These are phyloP conservation scores for Cladophialophora exuberans DNA, from an alignment of 2,329 filamentous ascomycete species.

Conservation along the genomic window DNA sequence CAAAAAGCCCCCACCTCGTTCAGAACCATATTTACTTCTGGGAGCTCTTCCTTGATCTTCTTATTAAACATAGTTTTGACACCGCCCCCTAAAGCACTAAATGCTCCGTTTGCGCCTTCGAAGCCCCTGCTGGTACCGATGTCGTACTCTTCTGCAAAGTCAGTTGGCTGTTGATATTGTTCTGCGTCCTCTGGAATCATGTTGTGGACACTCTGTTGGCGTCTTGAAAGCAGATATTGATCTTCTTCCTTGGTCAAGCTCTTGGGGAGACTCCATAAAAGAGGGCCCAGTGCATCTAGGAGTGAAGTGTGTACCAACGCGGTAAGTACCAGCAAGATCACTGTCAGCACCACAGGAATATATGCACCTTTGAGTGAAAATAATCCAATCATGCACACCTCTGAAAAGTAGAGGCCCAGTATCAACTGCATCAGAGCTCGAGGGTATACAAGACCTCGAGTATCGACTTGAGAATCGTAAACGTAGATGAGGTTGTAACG, in stretches of 20 bases:
- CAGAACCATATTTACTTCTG: constrained; percentile 13
- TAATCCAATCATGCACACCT: constrained; percentile 82
- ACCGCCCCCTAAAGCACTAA: constrained; percentile 20
- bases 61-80: constrained; percentile 17
- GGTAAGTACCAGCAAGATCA: constrained; percentile 75
- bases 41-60: constrained; percentile 20
- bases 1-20: constrained; percentile 13
- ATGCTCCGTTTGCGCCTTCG: constrained; percentile 21
- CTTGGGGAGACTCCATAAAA: constrained; percentile 71
- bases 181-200: constrained; percentile 38
- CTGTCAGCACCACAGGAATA: constrained; percentile 73
- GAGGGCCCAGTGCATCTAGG: constrained; percentile 48
- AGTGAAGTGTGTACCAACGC: constrained; percentile 69
- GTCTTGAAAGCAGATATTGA: constrained; percentile 10
- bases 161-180: constrained; percentile 41
- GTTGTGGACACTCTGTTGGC: background rate
- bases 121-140: constrained; percentile 11
- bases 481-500: constrained; percentile 91
- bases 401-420: constrained; percentile 79
- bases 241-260: constrained; percentile 26
- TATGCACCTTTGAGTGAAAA: constrained; percentile 57
- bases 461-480: constrained; percentile 78
- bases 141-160: constrained; percentile 43
- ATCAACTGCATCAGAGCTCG: constrained; percentile 85
- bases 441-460: constrained; percentile 85